These are phyloP conservation scores for Chaetoscypha palmicola DNA, from an alignment of 2,329 filamentous ascomycete species.

Conservation along the genomic window DNA sequence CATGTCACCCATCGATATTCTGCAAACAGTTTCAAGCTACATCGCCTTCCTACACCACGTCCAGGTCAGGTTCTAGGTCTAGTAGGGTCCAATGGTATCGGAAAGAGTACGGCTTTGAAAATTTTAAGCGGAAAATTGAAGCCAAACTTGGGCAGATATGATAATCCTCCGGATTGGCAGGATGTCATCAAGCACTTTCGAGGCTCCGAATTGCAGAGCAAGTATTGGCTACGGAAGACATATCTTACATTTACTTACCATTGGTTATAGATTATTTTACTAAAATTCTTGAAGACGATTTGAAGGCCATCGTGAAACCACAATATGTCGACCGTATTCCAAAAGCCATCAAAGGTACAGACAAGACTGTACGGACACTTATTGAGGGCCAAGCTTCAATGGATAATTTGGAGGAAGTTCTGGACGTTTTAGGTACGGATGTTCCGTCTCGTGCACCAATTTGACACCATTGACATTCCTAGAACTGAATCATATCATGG, in stretches of 20 bases:
- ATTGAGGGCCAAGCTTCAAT: slow-evolving; percentile 71
- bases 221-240: slow-evolving; percentile 29
- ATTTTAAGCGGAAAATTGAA: slow-evolving; percentile 98
- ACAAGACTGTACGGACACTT: slow-evolving; percentile 72
- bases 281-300: slow-evolving; percentile 91
- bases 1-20: slow-evolving; percentile 98
- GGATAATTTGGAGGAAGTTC: slow-evolving; percentile 73
- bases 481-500: slow-evolving; percentile 83
- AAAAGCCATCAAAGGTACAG: slow-evolving; percentile 74
- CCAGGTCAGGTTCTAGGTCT: slow-evolving; percentile 93
- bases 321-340: slow-evolving; percentile 98
- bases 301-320: slow-evolving; percentile 97
- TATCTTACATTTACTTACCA: slow-evolving; percentile 1
- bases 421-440: slow-evolving; percentile 61
- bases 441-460: no score
- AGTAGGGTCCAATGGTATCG: slow-evolving; percentile 99
- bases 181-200: slow-evolving; percentile 98
- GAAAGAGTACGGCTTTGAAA: slow-evolving; percentile 99
- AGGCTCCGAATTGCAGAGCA: slow-evolving; percentile 94
- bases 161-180: slow-evolving; percentile 98
- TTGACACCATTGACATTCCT: background rate
- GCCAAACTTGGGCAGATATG: slow-evolving; percentile 89
- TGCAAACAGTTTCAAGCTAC: slow-evolving; percentile 99
- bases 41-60: slow-evolving; percentile 90
- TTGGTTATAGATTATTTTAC: slow-evolving; percentile 80